phyloP scores from a whole-genome alignment of 306 rosid genomes.

The Cicer yamashitae region DNA sequence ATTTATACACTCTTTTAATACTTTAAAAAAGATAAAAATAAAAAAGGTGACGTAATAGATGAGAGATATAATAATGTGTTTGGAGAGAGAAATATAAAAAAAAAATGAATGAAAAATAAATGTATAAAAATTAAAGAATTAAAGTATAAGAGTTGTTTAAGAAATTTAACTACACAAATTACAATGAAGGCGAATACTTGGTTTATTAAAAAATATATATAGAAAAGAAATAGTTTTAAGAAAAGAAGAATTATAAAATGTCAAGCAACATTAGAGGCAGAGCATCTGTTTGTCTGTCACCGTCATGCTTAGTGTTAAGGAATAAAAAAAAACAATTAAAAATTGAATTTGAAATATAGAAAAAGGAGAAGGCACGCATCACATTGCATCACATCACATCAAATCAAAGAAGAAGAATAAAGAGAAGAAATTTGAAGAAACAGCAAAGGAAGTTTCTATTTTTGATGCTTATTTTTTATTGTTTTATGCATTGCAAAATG shows the following conservation, averaged over 20 bases:
- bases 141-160: no score
- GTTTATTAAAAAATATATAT: no score
- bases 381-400: neutral
- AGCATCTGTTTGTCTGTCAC: slow-evolving; percentile 52
- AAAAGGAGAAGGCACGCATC: slow-evolving; percentile 16
- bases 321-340: slow-evolving; percentile 1
- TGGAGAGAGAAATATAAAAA: no score
- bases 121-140: no score
- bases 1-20: no score
- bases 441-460: slow-evolving; percentile 69
- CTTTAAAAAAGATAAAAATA: no score
- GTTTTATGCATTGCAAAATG: slow-evolving; percentile 15
- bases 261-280: slow-evolving; percentile 16
- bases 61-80: no score
- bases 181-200: no score
- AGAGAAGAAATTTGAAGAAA: slow-evolving; percentile 68
- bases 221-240: no score
- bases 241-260: neutral
- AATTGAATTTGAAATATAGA: neutral
- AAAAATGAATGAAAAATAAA: no score
- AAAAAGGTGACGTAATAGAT: no score
- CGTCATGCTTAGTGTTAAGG: slow-evolving; percentile 38
- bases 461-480: slow-evolving; percentile 71
- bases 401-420: neutral
- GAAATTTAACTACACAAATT: no score